These are phyloP conservation scores for Vaccinium myrtillus DNA, from an alignment of 148 eudicot genomes.

Conservation along the genomic window DNA sequence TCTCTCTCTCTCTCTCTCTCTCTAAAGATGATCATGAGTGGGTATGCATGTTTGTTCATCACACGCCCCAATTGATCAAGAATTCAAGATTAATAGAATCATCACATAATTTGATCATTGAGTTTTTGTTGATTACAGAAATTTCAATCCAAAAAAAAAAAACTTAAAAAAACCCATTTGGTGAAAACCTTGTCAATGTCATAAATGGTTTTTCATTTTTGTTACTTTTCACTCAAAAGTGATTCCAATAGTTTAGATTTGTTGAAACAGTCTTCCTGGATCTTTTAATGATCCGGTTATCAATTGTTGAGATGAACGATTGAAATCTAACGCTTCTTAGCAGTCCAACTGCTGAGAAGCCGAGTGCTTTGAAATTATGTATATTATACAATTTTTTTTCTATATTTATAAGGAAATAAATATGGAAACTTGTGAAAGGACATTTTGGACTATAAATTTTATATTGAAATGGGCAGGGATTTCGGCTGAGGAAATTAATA, in stretches of 20 bases:
- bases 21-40: no score
- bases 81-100: neutral
- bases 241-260: no score
- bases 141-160: neutral
- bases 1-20: neutral
- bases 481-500: conserved; percentile 32
- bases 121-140: neutral
- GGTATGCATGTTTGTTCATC: neutral
- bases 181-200: neutral
- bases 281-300: no score
- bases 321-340: no score
- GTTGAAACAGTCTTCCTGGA: no score
- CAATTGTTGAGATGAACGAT: no score
- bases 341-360: no score
- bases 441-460: neutral
- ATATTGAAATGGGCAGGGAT: conserved; percentile 30
- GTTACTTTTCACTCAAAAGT: neutral
- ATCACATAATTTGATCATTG: neutral
- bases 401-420: neutral
- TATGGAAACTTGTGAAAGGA: neutral
- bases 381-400: no score
- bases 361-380: no score
- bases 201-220: neutral
- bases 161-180: neutral
- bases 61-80: neutral